Base-by-base conservation (phyloP, 495 filamentous ascomycete species). In the Penicillium atrosanguineum region DNA sequence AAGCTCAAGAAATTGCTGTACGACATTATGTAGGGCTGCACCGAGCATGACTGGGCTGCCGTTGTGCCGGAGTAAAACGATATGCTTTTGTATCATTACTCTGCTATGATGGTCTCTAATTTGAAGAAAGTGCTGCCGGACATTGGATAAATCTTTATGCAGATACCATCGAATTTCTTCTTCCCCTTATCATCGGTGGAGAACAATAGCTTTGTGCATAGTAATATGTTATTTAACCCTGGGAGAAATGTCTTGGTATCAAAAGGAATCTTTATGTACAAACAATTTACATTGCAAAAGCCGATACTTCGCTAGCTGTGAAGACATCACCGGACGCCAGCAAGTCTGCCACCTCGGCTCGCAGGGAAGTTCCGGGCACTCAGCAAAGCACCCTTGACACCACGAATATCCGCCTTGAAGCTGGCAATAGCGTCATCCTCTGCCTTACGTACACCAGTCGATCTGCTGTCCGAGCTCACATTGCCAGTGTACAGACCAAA, bases 341-440 rank as follows among this genome's bases (percentile, higher is more conserved):
- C 59, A 26, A 68, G 61, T 49, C 69, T 57, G 16, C 57, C 70
- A 56, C 62, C 69, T 38, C 63, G 62, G 52, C 75, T 69, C 16
- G 78, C 64, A 28, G 83, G 83, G 52, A 85, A 85, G 57, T 84
- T 85, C 55, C 84, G 77, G 16, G 91, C 85, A 75, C 86, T 93
- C 65, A 98, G 62, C 68, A 98, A 73, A 43, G 92, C 87, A 16
- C 94, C 93, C 77, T 98, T 98, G n/a, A 97, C 84, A 56, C 90
- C 82, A 46, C 91, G 76, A 54, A 98, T 96, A 64, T 95, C 90
- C 20, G 85, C 80, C 71, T 87, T 92, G 15, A 95, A 81, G 63
- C 77, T 82, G 25, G 82, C 79, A 53, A 95, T 86, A 56, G 86
- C 87, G 65, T 96, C 93, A 36, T 91, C 79, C 62, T 85, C 82